Evolutionary conservation across 139 green algal genomes (phyloP), one percentile per base, ranked within the genome.

Genomic region (Pleodorina starrii): DNA sequence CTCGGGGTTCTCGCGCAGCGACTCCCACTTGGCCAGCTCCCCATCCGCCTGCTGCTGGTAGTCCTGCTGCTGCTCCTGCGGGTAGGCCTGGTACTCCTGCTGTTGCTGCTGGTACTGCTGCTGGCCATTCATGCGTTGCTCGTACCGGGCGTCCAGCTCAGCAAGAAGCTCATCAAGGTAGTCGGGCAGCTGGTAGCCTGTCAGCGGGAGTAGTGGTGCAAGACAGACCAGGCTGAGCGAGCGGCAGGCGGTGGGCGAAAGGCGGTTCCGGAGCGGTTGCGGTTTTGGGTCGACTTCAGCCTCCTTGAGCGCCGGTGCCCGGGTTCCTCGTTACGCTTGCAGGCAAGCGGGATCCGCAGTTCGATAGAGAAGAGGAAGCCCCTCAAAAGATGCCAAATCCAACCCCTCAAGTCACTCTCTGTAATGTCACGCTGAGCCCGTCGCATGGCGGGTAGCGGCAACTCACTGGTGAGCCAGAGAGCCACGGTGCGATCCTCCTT

Each of bases 401-500:
- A n/a, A n/a, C n/a, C n/a, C n/a, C n/a, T n/a, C n/a, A n/a, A n/a
- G n/a, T n/a, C n/a, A n/a, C n/a, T n/a, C n/a, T n/a, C n/a, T n/a
- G n/a, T n/a, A n/a, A n/a, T n/a, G n/a, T n/a, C n/a, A n/a, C n/a
- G n/a, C n/a, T n/a, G n/a, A n/a, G n/a, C n/a, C n/a, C n/a, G n/a
- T n/a, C n/a, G n/a, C n/a, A n/a, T n/a, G n/a, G n/a, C n/a, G n/a
- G n/a, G n/a, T n/a, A n/a, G n/a, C n/a, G n/a, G n/a, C 19, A 25
- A 86, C 80, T 60, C 27, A 86, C 80, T 86, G 46, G 44, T 74
- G 1, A 93, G 19, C 88, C 88, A 93, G 23, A 93, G 69, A 36
- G 59, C 89, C 3, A 51, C 54, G 1, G 63, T 48, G 46, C 46
- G 83, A 43, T 87, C 81, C 10, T 59, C 91, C 69, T 92, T 93